Base-by-base conservation (phyloP, 768 basidiomycete genomes). In the Pleurotus eryngii region DNA sequence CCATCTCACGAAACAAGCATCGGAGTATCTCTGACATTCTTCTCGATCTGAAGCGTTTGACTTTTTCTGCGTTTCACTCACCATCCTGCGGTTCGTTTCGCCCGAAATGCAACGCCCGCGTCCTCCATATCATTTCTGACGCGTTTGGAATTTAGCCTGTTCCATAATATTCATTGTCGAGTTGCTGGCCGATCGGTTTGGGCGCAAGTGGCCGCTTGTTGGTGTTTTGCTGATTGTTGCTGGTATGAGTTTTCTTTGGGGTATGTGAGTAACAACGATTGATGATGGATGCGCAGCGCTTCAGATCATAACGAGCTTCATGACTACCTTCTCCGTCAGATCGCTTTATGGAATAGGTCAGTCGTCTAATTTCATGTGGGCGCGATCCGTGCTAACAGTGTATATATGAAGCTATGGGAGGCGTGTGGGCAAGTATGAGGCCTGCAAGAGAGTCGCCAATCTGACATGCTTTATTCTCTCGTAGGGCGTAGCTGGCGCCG, bases 231-330 rank as follows among this genome's bases (percentile, higher is more conserved):
- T 62, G 22, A 40, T 62, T 14, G 56, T 60, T 50, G 56, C 53
- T 22, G 50, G 60, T 60, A 53, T 39, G 60, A 4, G 5, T 47
- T 6, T n/a, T 18, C 14, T 11, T n/a, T 3, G n/a, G 7, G 49
- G 11, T 6, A 1, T 43, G 2, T 2, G 17, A 40, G 9, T 4
- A 4, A 5, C n/a, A 15, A 17, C 14, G 15, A 49, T 17, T 11
- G 39, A 30, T 24, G 83, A 35, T 78, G 81, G 60, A 73, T 73
- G n/a, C 7, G 20, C 15, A 37, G 66, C 70, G 3, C 75, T 89
- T 59, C 81, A 85, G 59, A 76, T 89, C 17, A 81, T 80, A 0
- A 77, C 81, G 1, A 78, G 82, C 47, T 90, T 87, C 71, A 77
- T 78, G 53, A 72, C 79, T 17, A 82, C 77, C 0, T 90, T 76